Evolutionary conservation across 805 yeast species (phyloP), one percentile per base, ranked within the genome.

Genomic region (Suhomyces tanzawaensis): DNA sequence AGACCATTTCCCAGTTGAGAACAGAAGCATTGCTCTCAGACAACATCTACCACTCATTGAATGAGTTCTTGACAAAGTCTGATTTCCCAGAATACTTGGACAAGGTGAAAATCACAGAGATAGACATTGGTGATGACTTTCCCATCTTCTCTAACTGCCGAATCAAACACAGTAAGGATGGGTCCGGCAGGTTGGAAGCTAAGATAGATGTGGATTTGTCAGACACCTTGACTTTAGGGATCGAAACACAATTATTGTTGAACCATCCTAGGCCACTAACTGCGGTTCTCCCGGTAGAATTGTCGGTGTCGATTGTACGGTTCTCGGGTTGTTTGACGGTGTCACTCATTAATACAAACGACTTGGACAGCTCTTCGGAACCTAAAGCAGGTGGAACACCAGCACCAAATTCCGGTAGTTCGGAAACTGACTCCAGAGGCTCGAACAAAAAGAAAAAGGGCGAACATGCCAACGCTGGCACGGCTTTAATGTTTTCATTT

Each of bases 61-160:
- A 86, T 51, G 79, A 75, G 35, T 78, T 86, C 36, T 66, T 91
- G 31, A 66, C 72, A 33, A 66, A 72, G 13, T 77, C 82, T 46
- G 77, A 77, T 16, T 60, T 86, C 17, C 96, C 97, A 1, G 90
- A 83, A 39, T 91, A 82, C 58, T 59, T 93, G 34, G 96, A 83
- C 55, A 74, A 76, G 17, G 81, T 93, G 28, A 76, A 75, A 43
- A 78, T 93, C 33, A 85, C 90, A 1, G 97, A 91, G 52, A 79
- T 93, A 18, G 91, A 89, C 51, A 82, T 93, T 40, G 99, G 99
- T 23, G 86, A 88, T 56, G 97, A 90, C 60, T 93, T 82, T 57
- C 99, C 99, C 3, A 86, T 93, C 36, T 86, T 93, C 57, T 85
- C 95, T 40, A 93, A 93, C 55, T 93, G 99, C 61, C 74, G 95